A percentile compares a stretch with the other conserved stretches of the same genome.
Evolutionary conservation across 495 filamentous ascomycete genomes (phyloP).

Genomic region (Penicillium daleae): DNA sequence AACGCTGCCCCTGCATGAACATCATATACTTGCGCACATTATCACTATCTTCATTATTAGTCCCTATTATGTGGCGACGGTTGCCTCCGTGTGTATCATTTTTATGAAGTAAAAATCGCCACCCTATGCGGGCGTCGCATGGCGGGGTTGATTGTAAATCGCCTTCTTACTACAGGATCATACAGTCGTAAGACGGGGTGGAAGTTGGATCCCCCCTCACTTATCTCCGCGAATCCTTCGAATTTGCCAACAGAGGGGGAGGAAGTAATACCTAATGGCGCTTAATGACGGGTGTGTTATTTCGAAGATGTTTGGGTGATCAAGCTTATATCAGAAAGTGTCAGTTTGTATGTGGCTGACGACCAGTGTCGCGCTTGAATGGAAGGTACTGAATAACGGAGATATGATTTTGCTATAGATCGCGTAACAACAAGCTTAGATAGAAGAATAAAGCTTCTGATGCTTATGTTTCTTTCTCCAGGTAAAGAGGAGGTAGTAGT

Average conservation of each 20-base stretch:
- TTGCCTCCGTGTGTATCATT: neutral
- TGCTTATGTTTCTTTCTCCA: neutral
- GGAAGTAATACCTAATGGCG: too few relatives aligned
- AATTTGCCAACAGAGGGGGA: neutral
- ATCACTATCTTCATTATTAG: neutral
- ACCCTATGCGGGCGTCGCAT: constrained; percentile 12
- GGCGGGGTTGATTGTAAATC: constrained; percentile 10
- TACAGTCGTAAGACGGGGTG: constrained; percentile 13
- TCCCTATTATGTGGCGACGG: neutral
- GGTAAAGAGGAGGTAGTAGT: neutral
- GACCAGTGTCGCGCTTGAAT: neutral
- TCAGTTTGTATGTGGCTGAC: neutral
- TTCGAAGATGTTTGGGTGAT: neutral
- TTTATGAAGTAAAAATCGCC: neutral
- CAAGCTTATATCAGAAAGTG: neutral
- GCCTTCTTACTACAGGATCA: neutral
- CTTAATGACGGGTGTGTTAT: neutral
- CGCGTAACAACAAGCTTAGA: neutral
- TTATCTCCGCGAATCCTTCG: constrained; percentile 5
- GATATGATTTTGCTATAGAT: neutral
- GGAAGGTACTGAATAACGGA: neutral
- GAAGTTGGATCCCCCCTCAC: constrained; percentile 23
- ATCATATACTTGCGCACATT: neutral
- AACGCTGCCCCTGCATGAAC: constrained; percentile 10
- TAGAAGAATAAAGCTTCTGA: neutral